Percentiles rank a stretch among this genome's conserved stretches.
These are phyloP conservation scores for Colletotrichum sidae DNA, from an alignment of 2,329 filamentous ascomycete genomes.

Conservation along the genomic window DNA sequence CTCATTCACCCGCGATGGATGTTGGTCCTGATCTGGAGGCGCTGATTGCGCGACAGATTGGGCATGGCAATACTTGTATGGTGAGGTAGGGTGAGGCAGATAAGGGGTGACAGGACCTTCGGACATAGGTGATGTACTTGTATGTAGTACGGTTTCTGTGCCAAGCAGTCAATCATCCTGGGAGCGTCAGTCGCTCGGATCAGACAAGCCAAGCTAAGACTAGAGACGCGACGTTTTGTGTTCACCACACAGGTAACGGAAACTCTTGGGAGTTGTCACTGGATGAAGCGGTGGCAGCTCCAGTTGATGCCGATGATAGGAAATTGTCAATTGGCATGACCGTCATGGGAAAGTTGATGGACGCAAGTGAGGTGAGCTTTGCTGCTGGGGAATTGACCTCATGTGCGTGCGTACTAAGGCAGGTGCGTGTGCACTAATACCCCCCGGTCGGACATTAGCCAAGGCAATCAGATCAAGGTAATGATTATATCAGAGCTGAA, in stretches of 20 bases:
- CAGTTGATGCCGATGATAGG: constrained; percentile 23
- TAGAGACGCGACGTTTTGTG: constrained; percentile 5
- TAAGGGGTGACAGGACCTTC: constrained; percentile 9
- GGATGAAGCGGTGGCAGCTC: neutral
- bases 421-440: constrained; percentile 7
- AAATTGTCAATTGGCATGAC: constrained; percentile 17
- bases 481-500: constrained; percentile 29
- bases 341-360: constrained; percentile 4
- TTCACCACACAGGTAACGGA: neutral
- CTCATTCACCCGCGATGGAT: no score
- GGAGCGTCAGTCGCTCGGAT: constrained; percentile 35
- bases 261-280: constrained; percentile 6
- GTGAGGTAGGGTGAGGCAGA: constrained; percentile 18
- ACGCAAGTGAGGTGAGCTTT: constrained; percentile 16
- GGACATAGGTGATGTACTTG: no score
- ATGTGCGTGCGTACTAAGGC: constrained; percentile 6
- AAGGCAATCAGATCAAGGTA: constrained; percentile 2
- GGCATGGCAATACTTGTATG: constrained; percentile 3
- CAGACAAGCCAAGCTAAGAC: constrained; percentile 30
- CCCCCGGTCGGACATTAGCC: constrained; percentile 27
- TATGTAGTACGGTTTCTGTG: constrained; percentile 23
- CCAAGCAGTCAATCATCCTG: constrained; percentile 32
- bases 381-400: constrained; percentile 24
- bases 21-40: no score
- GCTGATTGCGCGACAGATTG: constrained; percentile 2